Percentiles rank a stretch among this genome's conserved stretches.
phyloP scores from a whole-genome alignment of 2,329 filamentous ascomycete genomes.

The Periconia sp. region DNA sequence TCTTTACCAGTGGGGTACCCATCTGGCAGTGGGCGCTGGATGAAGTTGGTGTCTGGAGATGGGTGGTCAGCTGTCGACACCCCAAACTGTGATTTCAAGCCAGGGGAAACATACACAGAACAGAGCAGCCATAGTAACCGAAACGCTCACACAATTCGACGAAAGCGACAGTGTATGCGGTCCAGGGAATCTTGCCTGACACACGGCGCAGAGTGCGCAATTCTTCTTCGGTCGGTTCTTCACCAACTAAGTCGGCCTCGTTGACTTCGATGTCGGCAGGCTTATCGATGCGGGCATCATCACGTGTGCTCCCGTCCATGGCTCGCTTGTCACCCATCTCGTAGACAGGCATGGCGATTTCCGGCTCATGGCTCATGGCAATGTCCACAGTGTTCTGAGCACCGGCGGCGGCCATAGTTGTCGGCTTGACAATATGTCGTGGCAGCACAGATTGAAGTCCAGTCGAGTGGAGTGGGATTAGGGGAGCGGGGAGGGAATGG shows the following conservation, averaged over 20 bases:
- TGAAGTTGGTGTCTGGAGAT: constrained; percentile 41
- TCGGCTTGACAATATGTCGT: not conserved
- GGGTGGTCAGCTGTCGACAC: constrained; percentile 5
- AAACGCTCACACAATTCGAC: constrained; percentile 77
- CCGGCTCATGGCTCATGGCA: constrained; percentile 40
- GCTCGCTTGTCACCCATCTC: constrained; percentile 37
- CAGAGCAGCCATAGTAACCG: constrained; percentile 73
- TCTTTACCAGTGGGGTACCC: constrained; percentile 36
- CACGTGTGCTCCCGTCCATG: constrained; percentile 22
- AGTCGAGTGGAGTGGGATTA: not conserved
- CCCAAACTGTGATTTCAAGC: not conserved
- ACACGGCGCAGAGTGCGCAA: constrained; percentile 63
- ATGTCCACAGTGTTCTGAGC: constrained; percentile 37
- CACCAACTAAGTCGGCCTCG: constrained; percentile 36
- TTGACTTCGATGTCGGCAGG: constrained; percentile 30
- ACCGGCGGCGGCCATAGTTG: constrained; percentile 33
- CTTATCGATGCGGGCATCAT: constrained; percentile 14
- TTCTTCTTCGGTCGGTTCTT: constrained; percentile 63
- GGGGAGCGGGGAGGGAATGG: not conserved
- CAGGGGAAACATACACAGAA: constrained; percentile 57
- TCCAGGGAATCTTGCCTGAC: constrained; percentile 65
- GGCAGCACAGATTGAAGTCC: not conserved
- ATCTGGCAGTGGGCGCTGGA: constrained; percentile 39
- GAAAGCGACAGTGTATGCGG: constrained; percentile 69
- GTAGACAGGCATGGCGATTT: constrained; percentile 32